phyloP scores from a whole-genome alignment of 2,329 filamentous ascomycete species.

The Phaeosphaeriaceae sp. region DNA sequence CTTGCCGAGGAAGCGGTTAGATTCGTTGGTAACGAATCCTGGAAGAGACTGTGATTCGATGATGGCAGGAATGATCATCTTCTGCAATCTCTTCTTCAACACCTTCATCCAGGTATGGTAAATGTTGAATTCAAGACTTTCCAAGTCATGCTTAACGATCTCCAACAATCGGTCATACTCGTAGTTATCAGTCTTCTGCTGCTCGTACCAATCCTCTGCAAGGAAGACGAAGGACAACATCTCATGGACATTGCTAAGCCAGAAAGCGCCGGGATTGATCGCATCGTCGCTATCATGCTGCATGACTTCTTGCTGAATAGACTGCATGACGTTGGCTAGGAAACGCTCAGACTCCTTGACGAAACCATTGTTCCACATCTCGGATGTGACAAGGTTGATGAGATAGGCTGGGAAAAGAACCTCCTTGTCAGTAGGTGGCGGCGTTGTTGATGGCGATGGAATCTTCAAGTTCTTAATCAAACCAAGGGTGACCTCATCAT shows the following conservation, averaged over 20 bases:
- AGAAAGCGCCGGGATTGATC: conserved; percentile 96
- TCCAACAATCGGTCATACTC: conserved; percentile 97
- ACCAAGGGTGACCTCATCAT: conserved; percentile 96
- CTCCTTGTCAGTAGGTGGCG: conserved; percentile 95
- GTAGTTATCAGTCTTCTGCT: conserved; percentile 98
- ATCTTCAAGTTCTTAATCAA: conserved; percentile 97
- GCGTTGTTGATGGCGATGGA: conserved; percentile 82
- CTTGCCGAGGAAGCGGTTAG: conserved; percentile 97
- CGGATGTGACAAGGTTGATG: conserved; percentile 97
- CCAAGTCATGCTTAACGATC: conserved; percentile 98
- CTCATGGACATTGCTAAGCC: conserved; percentile 98
- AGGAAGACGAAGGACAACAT: conserved; percentile 99
- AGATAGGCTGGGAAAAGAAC: conserved; percentile 98
- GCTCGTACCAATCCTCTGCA: conserved; percentile 99
- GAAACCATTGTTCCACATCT: conserved; percentile 99
- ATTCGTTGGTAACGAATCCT: conserved; percentile 98
- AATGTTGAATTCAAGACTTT: conserved; percentile 99
- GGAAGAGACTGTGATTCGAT: conserved; percentile 98
- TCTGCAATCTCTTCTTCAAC: conserved; percentile 97
- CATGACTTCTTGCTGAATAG: conserved; percentile 99
- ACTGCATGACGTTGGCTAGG: conserved; percentile 99
- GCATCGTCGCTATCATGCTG: conserved; percentile 97
- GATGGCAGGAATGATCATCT: conserved; percentile 99
- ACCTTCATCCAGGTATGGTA: conserved; percentile 99
- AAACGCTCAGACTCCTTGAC: conserved; percentile 99